Evolutionary conservation across 2,329 filamentous ascomycete genomes (phyloP), one percentile per base, ranked within the genome.

Genomic region (Alternaria arborescens): DNA sequence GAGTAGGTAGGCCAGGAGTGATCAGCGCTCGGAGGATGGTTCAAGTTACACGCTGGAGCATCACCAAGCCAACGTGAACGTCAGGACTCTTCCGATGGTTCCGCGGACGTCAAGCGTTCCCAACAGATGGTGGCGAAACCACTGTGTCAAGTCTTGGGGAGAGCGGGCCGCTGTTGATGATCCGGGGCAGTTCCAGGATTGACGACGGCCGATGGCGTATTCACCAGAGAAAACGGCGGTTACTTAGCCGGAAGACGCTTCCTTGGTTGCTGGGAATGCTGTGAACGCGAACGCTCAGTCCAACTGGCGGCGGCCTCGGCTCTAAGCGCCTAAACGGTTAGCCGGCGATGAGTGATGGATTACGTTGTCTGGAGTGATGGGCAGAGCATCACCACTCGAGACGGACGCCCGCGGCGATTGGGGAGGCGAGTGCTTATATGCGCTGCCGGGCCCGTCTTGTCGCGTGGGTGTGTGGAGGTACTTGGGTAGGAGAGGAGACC

Each of bases 91-190:
- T 60, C 56, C 52, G 60, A 60, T 44, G 47, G 52, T 47, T 62
- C 60, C 60, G 60, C 52, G 52, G 56, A 36, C n/a, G 46, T 41
- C 22, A 42, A 38, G 47, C 16, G 34, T 41, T 8, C 40, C 32
- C 56, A 42, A 47, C 36, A 43, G 56, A 40, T 53, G 52, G 62
- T 65, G 60, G 60, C 62, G 60, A 60, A 58, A 57, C 8, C 48
- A 63, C 43, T 43, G 41, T 52, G 52, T 56, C 59, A 58, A 53
- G 52, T 43, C 26, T 20, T 46, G 46, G 34, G 28, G 24, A 28
- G 47, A 3, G 50, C 54, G 58, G 58, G 57, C 50, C 26, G 61
- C 41, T 53, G 41, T 24, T 47, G 58, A 38, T 48, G 59, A 61
- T 64, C 61, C 58, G 61, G 58, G 62, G 59, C 53, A 26, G 12